phyloP scores from a whole-genome alignment of 2,329 filamentous ascomycete genomes.

The Fusarium musae region DNA sequence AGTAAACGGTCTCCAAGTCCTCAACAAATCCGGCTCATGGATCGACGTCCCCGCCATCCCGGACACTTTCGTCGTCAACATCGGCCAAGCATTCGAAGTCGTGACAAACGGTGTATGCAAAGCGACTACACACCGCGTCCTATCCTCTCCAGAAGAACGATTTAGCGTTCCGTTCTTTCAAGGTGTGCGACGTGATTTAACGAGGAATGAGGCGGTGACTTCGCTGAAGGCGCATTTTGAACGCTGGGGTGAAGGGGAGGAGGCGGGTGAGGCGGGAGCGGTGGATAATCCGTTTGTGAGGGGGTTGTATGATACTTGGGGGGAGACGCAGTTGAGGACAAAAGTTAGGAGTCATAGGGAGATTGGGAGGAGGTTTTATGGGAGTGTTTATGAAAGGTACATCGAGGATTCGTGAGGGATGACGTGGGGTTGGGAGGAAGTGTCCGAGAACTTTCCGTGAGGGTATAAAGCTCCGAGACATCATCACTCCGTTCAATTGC shows the following conservation, averaged over 20 bases:
- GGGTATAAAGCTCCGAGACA: conserved; percentile 18
- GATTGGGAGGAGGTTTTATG: conserved; percentile 60
- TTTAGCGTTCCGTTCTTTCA: conserved; percentile 61
- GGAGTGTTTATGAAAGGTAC: conserved; percentile 60
- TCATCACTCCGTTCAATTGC: not conserved
- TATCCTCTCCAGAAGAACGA: conserved; percentile 49
- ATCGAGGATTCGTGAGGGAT: conserved; percentile 49
- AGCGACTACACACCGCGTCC: conserved; percentile 61
- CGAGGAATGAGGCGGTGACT: conserved; percentile 55
- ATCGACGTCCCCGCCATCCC: conserved; percentile 59
- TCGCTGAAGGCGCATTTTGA: conserved; percentile 53
- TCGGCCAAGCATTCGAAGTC: conserved; percentile 68
- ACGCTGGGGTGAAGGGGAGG: conserved; percentile 28
- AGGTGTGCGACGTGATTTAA: conserved; percentile 59
- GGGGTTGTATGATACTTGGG: conserved; percentile 65
- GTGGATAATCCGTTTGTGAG: conserved; percentile 62
- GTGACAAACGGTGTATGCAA: conserved; percentile 64
- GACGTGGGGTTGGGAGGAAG: not conserved
- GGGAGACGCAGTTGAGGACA: conserved; percentile 64
- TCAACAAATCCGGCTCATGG: conserved; percentile 61
- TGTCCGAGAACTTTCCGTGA: conserved; percentile 46
- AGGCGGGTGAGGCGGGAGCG: conserved; percentile 50
- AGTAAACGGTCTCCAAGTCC: conserved; percentile 61
- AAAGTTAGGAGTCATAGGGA: conserved; percentile 64
- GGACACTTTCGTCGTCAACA: conserved; percentile 66